Conservation (phyloP, 148 eudicot genomes). For the Rhododendron mucronatum region DNA sequence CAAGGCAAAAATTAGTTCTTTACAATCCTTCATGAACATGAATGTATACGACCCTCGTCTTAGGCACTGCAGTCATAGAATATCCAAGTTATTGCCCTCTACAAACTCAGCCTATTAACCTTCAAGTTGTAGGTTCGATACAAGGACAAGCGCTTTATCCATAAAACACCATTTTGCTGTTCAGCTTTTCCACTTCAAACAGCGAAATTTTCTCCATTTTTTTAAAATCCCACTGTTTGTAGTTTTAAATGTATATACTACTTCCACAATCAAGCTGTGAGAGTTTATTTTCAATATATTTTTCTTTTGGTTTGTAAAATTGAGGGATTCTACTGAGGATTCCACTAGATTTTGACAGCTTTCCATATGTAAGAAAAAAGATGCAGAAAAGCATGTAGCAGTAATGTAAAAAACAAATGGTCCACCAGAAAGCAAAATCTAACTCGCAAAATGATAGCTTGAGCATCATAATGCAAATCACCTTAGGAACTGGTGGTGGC, state of each 20-base stretch:
- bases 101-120: background rate
- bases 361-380: background rate
- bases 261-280: background rate
- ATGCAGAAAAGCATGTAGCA: background rate
- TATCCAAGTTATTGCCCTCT: background rate
- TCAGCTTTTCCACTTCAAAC: background rate
- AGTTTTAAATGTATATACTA: background rate
- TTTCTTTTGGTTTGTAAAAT: too few relatives aligned
- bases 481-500: constrained; percentile 96
- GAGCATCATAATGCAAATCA: constrained; percentile 10
- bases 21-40: background rate
- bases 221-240: background rate
- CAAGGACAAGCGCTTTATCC: background rate
- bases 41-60: background rate
- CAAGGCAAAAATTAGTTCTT: background rate
- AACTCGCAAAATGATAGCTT: background rate
- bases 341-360: background rate
- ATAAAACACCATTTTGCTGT: background rate
- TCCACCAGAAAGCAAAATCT: background rate
- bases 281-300: background rate
- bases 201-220: background rate
- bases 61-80: background rate
- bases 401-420: background rate
- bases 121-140: background rate
- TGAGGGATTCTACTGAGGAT: background rate